phyloP scores from a whole-genome alignment of 768 basidiomycete genomes.

The Phanerochaete sordida region DNA sequence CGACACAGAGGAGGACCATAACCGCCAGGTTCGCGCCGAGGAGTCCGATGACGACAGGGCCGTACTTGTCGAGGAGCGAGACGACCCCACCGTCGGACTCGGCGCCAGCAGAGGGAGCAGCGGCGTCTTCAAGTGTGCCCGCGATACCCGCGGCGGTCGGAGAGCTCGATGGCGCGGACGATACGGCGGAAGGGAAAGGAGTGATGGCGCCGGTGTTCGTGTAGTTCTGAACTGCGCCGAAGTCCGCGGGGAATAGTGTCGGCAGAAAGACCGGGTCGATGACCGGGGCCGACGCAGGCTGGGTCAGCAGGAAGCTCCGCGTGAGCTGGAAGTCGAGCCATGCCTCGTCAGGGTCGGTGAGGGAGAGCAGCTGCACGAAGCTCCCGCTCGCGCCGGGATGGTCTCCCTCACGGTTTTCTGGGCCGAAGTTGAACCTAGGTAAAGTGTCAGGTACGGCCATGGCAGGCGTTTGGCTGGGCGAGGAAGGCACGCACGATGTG shows the following conservation, averaged over 20 bases:
- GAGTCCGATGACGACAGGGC: slow-evolving; percentile 18
- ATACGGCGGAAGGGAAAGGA: neutral
- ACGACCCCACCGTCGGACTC: neutral
- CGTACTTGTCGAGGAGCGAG: slow-evolving; percentile 17
- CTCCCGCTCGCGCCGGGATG: slow-evolving; percentile 17
- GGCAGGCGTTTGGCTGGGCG: neutral
- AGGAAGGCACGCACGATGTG: slow-evolving; percentile 21
- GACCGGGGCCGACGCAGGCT: neutral
- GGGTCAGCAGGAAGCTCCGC: neutral
- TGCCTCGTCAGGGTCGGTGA: slow-evolving; percentile 13
- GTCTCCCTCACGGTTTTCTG: neutral
- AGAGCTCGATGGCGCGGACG: neutral
- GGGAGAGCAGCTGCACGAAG: slow-evolving; percentile 29
- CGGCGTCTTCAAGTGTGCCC: neutral
- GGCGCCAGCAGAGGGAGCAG: neutral
- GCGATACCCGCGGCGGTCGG: neutral
- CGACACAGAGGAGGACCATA: slow-evolving; percentile 4
- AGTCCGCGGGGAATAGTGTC: neutral
- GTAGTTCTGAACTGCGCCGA: neutral
- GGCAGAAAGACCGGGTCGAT: neutral
- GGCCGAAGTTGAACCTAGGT: slow-evolving; percentile 22
- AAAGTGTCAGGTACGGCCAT: no score
- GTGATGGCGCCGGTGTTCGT: neutral
- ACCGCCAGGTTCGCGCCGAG: slow-evolving; percentile 12
- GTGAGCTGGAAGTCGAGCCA: neutral